phyloP scores from a whole-genome alignment of 495 filamentous ascomycete species.

The Penicillium turbatum region DNA sequence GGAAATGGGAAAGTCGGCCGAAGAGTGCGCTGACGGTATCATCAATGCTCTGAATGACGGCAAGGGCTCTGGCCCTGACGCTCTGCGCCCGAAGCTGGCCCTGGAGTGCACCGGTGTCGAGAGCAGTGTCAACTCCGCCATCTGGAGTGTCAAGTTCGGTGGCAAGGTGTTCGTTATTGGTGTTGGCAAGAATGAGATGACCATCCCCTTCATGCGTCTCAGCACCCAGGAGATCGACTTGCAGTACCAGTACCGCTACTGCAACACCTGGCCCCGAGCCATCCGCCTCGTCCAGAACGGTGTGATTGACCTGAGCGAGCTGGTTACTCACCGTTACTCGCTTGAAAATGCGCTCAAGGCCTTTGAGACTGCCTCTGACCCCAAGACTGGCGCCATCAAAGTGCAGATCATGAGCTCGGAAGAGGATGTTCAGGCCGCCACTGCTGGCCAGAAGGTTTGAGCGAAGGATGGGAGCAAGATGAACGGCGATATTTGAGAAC shows the following conservation, averaged over 20 bases:
- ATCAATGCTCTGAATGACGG: conserved; percentile 49
- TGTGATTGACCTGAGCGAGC: conserved; percentile 68
- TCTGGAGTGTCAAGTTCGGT: conserved; percentile 85
- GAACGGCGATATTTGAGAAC: neutral
- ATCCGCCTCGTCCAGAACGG: conserved; percentile 82
- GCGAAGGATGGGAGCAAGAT: neutral
- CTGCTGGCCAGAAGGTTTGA: conserved; percentile 35
- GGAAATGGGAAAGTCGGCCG: conserved; percentile 56
- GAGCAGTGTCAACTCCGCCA: conserved; percentile 75
- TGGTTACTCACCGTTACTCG: conserved; percentile 82
- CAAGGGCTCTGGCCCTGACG: conserved; percentile 51
- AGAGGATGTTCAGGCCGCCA: conserved; percentile 43
- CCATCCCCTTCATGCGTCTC: conserved; percentile 86
- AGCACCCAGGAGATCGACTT: conserved; percentile 89
- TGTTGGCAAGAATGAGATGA: conserved; percentile 91
- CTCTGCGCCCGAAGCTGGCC: conserved; percentile 68
- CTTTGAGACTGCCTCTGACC: conserved; percentile 79
- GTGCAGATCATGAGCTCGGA: conserved; percentile 69
- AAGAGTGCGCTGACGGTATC: conserved; percentile 64
- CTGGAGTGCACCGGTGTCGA: conserved; percentile 95
- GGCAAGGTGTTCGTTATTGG: conserved; percentile 93
- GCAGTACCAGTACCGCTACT: conserved; percentile 93
- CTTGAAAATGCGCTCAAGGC: conserved; percentile 86
- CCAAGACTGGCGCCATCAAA: conserved; percentile 93
- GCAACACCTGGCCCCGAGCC: conserved; percentile 91